phyloP scores from a whole-genome alignment of 441 rosid species.

The Arabidopsis lyrata region DNA sequence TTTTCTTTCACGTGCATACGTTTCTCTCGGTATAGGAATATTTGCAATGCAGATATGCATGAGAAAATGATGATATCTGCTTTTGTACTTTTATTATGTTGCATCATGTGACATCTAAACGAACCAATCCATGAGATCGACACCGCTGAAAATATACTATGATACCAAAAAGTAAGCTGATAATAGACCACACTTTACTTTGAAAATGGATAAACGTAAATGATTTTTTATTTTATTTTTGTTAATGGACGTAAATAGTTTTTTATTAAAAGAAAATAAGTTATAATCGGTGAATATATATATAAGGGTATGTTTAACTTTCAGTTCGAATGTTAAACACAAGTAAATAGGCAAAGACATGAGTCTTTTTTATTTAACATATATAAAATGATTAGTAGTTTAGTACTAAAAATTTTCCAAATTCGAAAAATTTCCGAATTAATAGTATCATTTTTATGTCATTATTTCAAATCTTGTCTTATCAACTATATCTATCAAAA shows the following conservation, averaged over 20 bases:
- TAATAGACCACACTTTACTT: constrained; percentile 35
- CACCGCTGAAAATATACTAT: constrained; percentile 26
- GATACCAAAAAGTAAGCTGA: constrained; percentile 25
- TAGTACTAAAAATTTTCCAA: no score
- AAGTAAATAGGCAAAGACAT: no score
- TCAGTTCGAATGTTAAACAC: no score
- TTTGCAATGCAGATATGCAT: constrained; percentile 32
- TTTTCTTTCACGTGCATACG: background rate
- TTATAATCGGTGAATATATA: no score
- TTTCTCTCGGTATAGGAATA: constrained; percentile 23
- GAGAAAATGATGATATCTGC: constrained; percentile 26
- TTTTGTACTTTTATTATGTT: constrained; percentile 34
- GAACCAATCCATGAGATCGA: constrained; percentile 39
- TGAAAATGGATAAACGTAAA: constrained; percentile 28
- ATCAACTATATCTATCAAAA: background rate
- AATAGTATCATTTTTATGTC: background rate
- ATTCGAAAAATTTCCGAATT: no score
- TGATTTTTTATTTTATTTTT: background rate
- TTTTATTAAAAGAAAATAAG: no score
- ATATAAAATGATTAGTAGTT: no score
- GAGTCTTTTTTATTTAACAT: no score
- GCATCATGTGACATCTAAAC: constrained; percentile 44
- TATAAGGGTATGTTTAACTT: no score
- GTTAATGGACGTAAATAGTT: no score
- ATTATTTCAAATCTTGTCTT: background rate